These are phyloP conservation scores for Tuctoria greenei DNA, from an alignment of 176 grass and related monocot species.

Conservation along the genomic window DNA sequence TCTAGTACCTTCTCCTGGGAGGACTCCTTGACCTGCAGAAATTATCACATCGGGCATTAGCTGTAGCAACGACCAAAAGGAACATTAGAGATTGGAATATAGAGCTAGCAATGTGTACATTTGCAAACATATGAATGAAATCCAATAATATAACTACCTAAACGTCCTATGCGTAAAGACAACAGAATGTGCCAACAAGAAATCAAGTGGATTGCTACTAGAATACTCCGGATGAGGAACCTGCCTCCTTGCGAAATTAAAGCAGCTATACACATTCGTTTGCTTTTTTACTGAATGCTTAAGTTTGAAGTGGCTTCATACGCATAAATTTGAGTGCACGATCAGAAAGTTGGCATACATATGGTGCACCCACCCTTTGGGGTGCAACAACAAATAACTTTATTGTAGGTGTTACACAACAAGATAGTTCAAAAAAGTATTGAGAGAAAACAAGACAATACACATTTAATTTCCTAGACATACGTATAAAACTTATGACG, in stretches of 20 bases:
- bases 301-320: neutral
- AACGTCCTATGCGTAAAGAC: no score
- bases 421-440: neutral
- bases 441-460: neutral
- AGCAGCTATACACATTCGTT: neutral
- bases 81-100: neutral
- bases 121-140: no score
- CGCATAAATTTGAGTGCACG: neutral
- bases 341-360: neutral
- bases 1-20: constrained; percentile 26
- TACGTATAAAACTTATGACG: neutral
- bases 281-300: neutral
- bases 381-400: neutral
- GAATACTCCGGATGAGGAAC: neutral
- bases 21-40: constrained; percentile 27
- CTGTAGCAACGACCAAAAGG: neutral
- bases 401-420: neutral
- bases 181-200: neutral
- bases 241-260: neutral
- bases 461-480: neutral
- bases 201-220: neutral
- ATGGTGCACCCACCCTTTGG: neutral
- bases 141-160: no score
- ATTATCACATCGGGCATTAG: neutral
- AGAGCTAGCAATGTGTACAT: no score